A percentile compares a stretch with the other conserved stretches of the same genome.
These are phyloP conservation scores for Hondaea fermentalgiana DNA, from an alignment of 108 stramenopile genomes.

Conservation along the genomic window DNA sequence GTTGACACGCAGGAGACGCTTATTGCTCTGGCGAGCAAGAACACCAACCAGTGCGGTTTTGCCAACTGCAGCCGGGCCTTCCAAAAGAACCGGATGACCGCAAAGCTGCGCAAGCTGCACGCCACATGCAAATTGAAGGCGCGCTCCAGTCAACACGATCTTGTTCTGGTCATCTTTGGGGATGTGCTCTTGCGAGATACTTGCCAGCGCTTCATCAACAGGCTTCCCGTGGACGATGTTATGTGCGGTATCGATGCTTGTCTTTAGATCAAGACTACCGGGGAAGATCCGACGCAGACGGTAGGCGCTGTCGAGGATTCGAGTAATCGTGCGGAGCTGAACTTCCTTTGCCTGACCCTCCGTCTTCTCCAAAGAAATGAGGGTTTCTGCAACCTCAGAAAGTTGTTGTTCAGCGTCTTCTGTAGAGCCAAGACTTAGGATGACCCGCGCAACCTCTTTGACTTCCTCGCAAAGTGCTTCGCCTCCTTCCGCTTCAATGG, in stretches of 20 bases:
- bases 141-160: not conserved
- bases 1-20: not conserved
- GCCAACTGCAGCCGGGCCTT: slow-evolving; percentile 5
- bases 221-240: not conserved
- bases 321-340: not conserved
- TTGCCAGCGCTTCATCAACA: not conserved
- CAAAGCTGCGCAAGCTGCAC: not conserved
- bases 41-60: not conserved
- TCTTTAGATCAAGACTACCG: not conserved
- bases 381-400: not conserved
- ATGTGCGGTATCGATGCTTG: not conserved
- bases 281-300: not conserved
- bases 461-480: not conserved
- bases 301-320: not conserved
- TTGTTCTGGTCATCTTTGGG: not conserved
- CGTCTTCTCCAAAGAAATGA: not conserved
- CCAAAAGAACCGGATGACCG: not conserved
- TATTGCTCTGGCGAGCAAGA: not conserved
- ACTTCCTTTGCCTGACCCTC: not conserved
- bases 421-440: not conserved
- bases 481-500: not conserved
- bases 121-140: not conserved
- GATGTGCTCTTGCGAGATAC: not conserved
- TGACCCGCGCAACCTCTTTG: not conserved
- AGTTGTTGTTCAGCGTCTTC: not conserved